Conservation (phyloP, 257 asterid species). For the Marsdenia floribunda region DNA sequence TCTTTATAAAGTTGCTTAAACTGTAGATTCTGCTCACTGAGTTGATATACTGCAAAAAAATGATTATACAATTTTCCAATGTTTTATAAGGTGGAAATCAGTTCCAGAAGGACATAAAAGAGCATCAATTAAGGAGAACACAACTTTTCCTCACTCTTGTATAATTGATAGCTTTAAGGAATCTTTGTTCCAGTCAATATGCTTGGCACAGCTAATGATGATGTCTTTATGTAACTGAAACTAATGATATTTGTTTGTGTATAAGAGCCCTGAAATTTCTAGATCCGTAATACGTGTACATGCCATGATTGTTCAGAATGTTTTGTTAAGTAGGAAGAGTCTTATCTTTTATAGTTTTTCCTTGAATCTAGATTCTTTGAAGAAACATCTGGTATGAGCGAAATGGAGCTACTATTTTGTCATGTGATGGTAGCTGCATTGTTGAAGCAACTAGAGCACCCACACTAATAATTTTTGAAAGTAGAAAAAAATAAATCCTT, state of each 20-base stretch:
- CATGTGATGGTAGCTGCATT: not conserved
- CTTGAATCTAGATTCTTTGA: not conserved
- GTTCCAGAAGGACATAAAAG: not conserved
- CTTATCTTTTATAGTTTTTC: not conserved
- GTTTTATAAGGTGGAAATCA: not conserved
- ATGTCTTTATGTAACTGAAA: not conserved
- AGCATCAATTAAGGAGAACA: not conserved
- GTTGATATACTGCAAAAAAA: not conserved
- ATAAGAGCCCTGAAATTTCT: not conserved
- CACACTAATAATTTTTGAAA: not conserved
- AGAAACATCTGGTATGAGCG: not conserved
- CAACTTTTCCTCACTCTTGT: not conserved
- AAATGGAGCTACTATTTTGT: not conserved
- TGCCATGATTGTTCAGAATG: not conserved
- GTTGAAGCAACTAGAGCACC: not conserved
- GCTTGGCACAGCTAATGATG: not conserved
- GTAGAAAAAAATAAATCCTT: not conserved
- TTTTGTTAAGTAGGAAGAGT: not conserved
- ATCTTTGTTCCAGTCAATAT: not conserved
- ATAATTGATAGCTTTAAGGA: not conserved
- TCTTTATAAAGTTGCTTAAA: not conserved
- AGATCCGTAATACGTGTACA: not conserved
- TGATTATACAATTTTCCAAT: not conserved
- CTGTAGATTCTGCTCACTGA: not conserved
- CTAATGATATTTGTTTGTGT: not conserved